phyloP scores from a whole-genome alignment of 1,284 basidiomycete genomes.

The Apiotrichum porosum region DNA sequence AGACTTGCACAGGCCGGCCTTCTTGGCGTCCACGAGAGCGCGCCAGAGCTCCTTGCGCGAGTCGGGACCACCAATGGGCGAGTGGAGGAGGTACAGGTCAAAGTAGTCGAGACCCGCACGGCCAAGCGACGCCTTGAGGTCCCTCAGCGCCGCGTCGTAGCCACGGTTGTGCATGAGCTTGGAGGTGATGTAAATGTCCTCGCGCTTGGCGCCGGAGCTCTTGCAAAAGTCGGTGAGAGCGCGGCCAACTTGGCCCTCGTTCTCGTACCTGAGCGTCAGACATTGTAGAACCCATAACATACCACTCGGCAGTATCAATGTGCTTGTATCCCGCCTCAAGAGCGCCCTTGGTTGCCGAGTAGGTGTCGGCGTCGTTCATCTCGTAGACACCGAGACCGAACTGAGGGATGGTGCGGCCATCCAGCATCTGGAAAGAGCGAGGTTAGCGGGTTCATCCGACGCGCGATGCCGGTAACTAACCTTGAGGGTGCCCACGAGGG shows the following conservation, averaged over 20 bases:
- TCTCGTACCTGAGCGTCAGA: slow-evolving; percentile 59
- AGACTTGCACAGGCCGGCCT: slow-evolving; percentile 45
- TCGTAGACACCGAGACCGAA: slow-evolving; percentile 66
- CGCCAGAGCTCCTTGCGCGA: slow-evolving; percentile 50
- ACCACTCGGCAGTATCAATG: slow-evolving; percentile 55
- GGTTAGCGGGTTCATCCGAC: neutral
- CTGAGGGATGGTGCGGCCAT: slow-evolving; percentile 61
- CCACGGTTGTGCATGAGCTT: slow-evolving; percentile 61
- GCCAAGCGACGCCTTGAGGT: slow-evolving; percentile 57
- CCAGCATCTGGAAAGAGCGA: slow-evolving; percentile 52
- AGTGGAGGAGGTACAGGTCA: slow-evolving; percentile 50
- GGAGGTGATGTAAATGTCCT: slow-evolving; percentile 63
- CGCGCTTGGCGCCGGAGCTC: slow-evolving; percentile 50
- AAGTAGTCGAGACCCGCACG: slow-evolving; percentile 54
- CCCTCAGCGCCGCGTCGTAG: slow-evolving; percentile 53
- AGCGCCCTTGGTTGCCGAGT: slow-evolving; percentile 58
- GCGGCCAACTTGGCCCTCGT: slow-evolving; percentile 60
- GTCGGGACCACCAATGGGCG: slow-evolving; percentile 48
- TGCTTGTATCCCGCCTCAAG: slow-evolving; percentile 65
- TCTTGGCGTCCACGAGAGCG: slow-evolving; percentile 48
- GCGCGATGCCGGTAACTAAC: no score
- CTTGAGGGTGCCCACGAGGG: slow-evolving; percentile 16
- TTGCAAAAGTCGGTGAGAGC: slow-evolving; percentile 57
- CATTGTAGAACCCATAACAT: no score
- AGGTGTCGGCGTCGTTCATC: slow-evolving; percentile 57